These are phyloP conservation scores for Cryphonectria parasitica DNA, from an alignment of 2,329 filamentous ascomycete genomes.

Conservation along the genomic window DNA sequence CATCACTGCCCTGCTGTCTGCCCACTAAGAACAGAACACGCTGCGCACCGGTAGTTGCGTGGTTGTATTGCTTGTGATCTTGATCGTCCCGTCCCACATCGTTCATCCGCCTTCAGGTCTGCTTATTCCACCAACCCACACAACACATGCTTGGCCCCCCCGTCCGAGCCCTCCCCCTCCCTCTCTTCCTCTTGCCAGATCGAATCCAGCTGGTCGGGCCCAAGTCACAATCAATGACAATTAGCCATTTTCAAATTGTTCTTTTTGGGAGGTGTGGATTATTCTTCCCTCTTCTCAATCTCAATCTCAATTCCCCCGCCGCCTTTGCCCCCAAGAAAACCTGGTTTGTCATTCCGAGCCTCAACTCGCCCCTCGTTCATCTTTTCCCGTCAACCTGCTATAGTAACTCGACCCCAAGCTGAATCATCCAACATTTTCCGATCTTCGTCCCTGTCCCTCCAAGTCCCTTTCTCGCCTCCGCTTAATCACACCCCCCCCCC, in stretches of 20 bases:
- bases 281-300: not conserved
- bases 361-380: slow-evolving; percentile 3
- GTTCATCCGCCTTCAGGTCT: not conserved
- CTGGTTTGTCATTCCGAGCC: not conserved
- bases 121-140: not conserved
- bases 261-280: not conserved
- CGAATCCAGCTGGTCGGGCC: not conserved
- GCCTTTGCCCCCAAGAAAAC: slow-evolving; percentile 7
- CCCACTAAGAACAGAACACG: not conserved
- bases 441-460: not conserved
- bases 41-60: not conserved
- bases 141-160: too few species aligned
- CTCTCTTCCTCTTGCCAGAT: not conserved
- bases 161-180: not conserved
- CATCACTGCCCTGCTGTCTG: not conserved
- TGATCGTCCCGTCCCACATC: slow-evolving; percentile 2
- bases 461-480: slow-evolving; percentile 2
- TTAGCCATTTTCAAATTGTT: not conserved
- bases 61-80: not conserved
- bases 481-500: not conserved
- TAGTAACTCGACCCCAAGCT: slow-evolving; percentile 6
- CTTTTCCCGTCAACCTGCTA: not conserved
- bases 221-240: not conserved
- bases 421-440: slow-evolving; percentile 1
- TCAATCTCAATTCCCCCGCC: not conserved